Conservation (phyloP, 106 monocot species). For the Allium cepa region DNA sequence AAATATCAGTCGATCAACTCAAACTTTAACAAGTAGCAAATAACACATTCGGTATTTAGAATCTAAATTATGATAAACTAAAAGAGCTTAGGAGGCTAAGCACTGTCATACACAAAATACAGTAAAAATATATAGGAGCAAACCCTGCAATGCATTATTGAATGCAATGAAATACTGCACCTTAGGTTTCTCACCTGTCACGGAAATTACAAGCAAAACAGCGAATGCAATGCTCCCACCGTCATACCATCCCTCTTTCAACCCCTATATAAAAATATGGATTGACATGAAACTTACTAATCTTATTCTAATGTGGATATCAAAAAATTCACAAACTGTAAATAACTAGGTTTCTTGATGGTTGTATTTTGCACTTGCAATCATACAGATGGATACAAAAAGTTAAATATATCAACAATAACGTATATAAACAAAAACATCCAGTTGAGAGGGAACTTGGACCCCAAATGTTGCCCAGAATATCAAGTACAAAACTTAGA, state of each 20-base stretch:
- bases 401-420: too few species aligned
- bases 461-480: too few species aligned
- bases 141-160: too few species aligned
- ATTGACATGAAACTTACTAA: background rate
- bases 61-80: too few species aligned
- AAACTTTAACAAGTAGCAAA: background rate
- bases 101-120: background rate
- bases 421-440: too few species aligned
- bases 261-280: conserved; percentile 38
- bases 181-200: conserved; percentile 47
- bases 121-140: background rate
- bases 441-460: too few species aligned
- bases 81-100: too few species aligned
- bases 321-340: background rate
- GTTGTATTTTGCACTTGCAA: too few species aligned
- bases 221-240: conserved; percentile 86
- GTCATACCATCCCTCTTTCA: conserved; percentile 96
- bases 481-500: too few species aligned
- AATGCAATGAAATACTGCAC: background rate
- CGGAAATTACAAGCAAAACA: conserved; percentile 68
- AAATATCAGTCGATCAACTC: background rate
- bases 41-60: too few species aligned
- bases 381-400: too few species aligned
- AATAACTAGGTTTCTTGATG: background rate
- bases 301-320: background rate